These are phyloP conservation scores for Fermentozyma sake DNA, from an alignment of 1,139 yeast genomes.

Conservation along the genomic window DNA sequence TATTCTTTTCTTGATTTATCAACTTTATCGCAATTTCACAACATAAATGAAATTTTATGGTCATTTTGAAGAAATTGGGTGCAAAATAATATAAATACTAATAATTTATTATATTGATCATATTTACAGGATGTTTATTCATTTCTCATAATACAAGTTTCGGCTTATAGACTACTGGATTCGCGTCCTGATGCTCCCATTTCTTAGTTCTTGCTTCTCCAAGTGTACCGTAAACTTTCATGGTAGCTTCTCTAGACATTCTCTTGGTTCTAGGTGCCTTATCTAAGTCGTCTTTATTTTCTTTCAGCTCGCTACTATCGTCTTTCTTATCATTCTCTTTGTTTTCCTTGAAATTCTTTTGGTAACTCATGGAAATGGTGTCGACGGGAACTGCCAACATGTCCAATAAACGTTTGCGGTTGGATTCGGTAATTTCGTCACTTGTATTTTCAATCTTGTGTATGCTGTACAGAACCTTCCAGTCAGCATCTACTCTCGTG, in stretches of 20 bases:
- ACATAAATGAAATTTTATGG: too few relatives aligned
- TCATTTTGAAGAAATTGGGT: too few relatives aligned
- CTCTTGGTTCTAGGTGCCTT: neutral
- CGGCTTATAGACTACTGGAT: constrained; percentile 17
- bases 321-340: neutral
- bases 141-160: too few relatives aligned
- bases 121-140: too few relatives aligned
- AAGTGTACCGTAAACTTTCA: constrained; percentile 23
- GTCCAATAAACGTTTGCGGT: constrained; percentile 7
- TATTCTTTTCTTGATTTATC: too few relatives aligned
- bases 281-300: neutral
- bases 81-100: too few relatives aligned
- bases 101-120: too few relatives aligned
- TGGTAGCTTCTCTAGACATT: constrained; percentile 10
- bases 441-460: constrained; percentile 4
- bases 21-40: too few relatives aligned
- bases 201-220: constrained; percentile 23
- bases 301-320: constrained; percentile 1
- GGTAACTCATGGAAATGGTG: constrained; percentile 6
- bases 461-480: constrained; percentile 11
- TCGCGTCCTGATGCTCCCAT: constrained; percentile 22
- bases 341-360: constrained; percentile 3
- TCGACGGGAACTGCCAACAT: constrained; percentile 9
- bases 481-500: constrained; percentile 8
- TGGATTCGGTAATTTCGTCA: constrained; percentile 3